Conservation (phyloP, 495 filamentous ascomycete species). For the Tuber aestivum region DNA sequence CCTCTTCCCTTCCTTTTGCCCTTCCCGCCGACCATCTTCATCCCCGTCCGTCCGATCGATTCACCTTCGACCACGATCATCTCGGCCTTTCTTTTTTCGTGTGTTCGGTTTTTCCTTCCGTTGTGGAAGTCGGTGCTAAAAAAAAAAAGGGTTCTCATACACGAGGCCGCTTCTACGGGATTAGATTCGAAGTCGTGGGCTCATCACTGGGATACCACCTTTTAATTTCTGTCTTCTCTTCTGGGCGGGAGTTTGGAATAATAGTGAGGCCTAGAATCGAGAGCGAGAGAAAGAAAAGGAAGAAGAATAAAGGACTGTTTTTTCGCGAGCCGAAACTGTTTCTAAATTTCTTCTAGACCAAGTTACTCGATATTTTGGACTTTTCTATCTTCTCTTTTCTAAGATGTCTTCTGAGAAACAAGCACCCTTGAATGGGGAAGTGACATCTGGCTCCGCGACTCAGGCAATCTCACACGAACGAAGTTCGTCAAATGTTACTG, state of each 20-base stretch:
- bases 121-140: background rate
- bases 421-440: slow-evolving; percentile 30
- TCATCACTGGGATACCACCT: slow-evolving; percentile 30
- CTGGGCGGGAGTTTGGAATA: slow-evolving; percentile 34
- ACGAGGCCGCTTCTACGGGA: slow-evolving; percentile 28
- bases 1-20: slow-evolving; percentile 12
- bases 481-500: slow-evolving; percentile 32
- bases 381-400: slow-evolving; percentile 28
- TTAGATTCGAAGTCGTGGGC: slow-evolving; percentile 21
- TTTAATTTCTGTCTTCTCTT: slow-evolving; percentile 35
- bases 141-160: slow-evolving; percentile 19
- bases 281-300: slow-evolving; percentile 22
- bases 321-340: slow-evolving; percentile 30
- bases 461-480: slow-evolving; percentile 26
- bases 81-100: slow-evolving; percentile 23
- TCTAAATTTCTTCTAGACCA: slow-evolving; percentile 20
- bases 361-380: slow-evolving; percentile 7
- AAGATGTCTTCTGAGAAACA: slow-evolving; percentile 33
- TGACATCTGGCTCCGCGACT: slow-evolving; percentile 10
- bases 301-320: slow-evolving; percentile 19
- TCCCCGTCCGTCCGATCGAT: slow-evolving; percentile 28
- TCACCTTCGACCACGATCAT: slow-evolving; percentile 24
- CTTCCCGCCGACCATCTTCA: slow-evolving; percentile 22
- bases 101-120: slow-evolving; percentile 16
- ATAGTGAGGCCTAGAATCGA: slow-evolving; percentile 23